Evolutionary conservation across 768 basidiomycete species (phyloP), one percentile per base, ranked within the genome.

Genomic region (Chiua virens): DNA sequence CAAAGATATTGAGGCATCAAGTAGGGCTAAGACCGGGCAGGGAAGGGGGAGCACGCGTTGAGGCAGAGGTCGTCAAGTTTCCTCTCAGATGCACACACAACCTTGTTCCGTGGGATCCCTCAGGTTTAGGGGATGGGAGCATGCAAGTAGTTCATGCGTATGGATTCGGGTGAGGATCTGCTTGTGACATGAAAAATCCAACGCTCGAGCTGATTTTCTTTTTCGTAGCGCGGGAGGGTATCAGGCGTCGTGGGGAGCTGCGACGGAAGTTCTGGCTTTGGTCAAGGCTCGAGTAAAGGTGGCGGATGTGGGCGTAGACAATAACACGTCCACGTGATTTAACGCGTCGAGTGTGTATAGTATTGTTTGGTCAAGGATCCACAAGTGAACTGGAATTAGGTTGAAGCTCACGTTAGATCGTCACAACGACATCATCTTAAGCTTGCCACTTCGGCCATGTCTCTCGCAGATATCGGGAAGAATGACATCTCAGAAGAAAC

Each of bases 1-100:
- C 68, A 41, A 78, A 64, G 58, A 67, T 85, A 27, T 57, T 81
- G 18, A 63, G 65, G 8, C 79, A 82, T 64, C 82, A 81, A 53
- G 83, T 83, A 35, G 84, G 82, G 0, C 61, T 85, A 30, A 71
- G 85, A 25, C 84, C 85, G 3, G 76, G 68, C 13, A 71, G 85
- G 27, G 69, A 72, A 23, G 81, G 78, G 3, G 86, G 85, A 4
- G 71, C 80, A 14, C 69, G 86, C 25, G 64, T 87, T 17, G 84
- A 87, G 55, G 60, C 68, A 5, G 79, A 83, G 54, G 53, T 60
- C 51, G 52, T 76, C 45, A 53, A 57, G 27, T 50, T 78, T 20
- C 76, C 76, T 41, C 62, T 70, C 47, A 57, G 32, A 36, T 50
- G 40, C 47, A 48, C 54, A 1, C 54, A 57, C 50, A 27, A 42